These are phyloP conservation scores for Tetrahymena elliotti DNA, from an alignment of 73 alveolate genomes.

Conservation along the genomic window DNA sequence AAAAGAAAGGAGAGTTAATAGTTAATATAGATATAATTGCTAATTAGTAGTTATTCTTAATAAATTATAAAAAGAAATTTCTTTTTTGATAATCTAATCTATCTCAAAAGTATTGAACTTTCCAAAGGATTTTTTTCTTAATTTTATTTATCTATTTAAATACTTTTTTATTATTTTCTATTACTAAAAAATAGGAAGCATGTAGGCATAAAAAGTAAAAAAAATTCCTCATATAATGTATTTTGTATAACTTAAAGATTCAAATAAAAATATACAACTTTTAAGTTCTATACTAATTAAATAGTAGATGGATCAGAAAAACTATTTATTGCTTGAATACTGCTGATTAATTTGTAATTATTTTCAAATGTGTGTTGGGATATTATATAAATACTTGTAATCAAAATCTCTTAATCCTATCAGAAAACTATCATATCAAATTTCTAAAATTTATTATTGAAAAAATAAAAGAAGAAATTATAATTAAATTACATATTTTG, in stretches of 20 bases:
- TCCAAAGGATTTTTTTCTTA: too few species aligned
- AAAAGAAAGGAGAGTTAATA: background rate
- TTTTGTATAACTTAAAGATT: constrained; percentile 39
- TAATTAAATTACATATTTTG: background rate
- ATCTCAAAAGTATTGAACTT: too few species aligned
- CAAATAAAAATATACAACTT: constrained; percentile 31
- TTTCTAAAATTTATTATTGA: too few species aligned
- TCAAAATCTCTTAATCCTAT: background rate
- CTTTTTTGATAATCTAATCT: background rate
- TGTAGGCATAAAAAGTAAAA: constrained; percentile 12
- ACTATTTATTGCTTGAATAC: background rate
- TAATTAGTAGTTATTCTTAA: background rate
- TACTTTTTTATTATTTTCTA: background rate
- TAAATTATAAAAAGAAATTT: background rate
- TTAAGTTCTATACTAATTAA: constrained; percentile 23
- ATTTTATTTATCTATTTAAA: too few species aligned
- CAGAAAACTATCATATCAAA: too few species aligned
- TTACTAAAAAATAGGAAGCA: constrained; percentile 5
- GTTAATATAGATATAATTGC: background rate
- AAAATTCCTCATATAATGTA: constrained; percentile 13
- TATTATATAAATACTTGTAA: background rate
- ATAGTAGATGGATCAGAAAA: background rate
- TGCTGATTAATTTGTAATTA: background rate
- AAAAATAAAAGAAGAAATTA: too few species aligned
- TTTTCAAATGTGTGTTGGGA: background rate